Percentiles rank a stretch among this genome's conserved stretches.
Conservation (phyloP, 2,329 filamentous ascomycete genomes). For the Helotiales sp. region DNA sequence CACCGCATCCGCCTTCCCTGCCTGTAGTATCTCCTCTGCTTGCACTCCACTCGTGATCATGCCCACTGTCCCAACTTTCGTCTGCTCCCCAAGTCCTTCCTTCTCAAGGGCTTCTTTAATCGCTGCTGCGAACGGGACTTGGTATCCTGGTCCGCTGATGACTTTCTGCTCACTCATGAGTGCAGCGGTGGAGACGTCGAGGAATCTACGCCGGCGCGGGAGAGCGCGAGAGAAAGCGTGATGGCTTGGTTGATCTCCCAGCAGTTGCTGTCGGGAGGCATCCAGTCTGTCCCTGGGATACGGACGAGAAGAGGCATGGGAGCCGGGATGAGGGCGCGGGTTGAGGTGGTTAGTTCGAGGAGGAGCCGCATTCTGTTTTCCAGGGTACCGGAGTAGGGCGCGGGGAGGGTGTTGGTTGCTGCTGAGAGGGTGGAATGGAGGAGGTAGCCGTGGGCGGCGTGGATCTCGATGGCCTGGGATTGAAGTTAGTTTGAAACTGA, state of each 20-base stretch:
- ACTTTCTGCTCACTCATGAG: conserved; percentile 56
- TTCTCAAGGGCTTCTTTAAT: conserved; percentile 63
- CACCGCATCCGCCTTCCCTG: conserved; percentile 50
- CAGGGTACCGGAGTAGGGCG: conserved; percentile 67
- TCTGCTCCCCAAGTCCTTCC: conserved; percentile 59
- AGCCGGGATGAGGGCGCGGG: conserved; percentile 65
- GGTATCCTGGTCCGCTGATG: conserved; percentile 66
- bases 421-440: conserved; percentile 72
- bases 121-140: conserved; percentile 70
- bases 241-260: conserved; percentile 72
- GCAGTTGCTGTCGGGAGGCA: conserved; percentile 61
- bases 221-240: conserved; percentile 64
- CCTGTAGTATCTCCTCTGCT: conserved; percentile 53
- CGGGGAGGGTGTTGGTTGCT: conserved; percentile 68
- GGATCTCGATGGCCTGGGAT: conserved; percentile 66
- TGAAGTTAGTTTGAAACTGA: background rate
- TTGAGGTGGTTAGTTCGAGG: conserved; percentile 67
- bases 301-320: conserved; percentile 73
- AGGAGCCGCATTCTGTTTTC: conserved; percentile 72
- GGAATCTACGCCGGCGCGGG: conserved; percentile 70
- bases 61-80: conserved; percentile 54
- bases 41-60: conserved; percentile 51
- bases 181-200: conserved; percentile 77
- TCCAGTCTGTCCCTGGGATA: conserved; percentile 76
- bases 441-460: conserved; percentile 79